Evolutionary conservation across 495 filamentous ascomycete species (phyloP).

Genomic region (Pseudevernia furfuracea): DNA sequence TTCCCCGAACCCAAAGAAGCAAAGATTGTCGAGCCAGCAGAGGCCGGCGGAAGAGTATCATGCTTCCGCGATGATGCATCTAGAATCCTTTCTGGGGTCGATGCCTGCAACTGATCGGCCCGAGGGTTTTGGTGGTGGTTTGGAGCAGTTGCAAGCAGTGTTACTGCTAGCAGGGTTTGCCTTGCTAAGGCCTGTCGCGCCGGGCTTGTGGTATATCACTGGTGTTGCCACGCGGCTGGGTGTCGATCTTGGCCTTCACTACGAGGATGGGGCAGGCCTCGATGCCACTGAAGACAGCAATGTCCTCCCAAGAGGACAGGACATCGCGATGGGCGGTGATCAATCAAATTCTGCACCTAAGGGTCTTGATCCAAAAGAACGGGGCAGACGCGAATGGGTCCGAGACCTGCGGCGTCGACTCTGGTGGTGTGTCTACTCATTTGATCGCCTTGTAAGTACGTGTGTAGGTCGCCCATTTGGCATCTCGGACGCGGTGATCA

Average conservation of each 20-base stretch:
- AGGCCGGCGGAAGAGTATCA: constrained; percentile 93
- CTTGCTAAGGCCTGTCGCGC: constrained; percentile 79
- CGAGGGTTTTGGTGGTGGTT: constrained; percentile 61
- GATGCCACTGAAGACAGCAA: constrained; percentile 32
- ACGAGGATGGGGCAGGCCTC: constrained; percentile 76
- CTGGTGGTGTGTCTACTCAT: constrained; percentile 96
- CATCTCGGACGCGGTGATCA: constrained; percentile 88
- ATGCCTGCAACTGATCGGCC: constrained; percentile 47
- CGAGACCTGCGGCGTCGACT: constrained; percentile 79
- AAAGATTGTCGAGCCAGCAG: constrained; percentile 52
- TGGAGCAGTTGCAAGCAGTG: constrained; percentile 91
- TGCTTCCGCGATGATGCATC: constrained; percentile 82
- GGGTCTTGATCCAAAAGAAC: constrained; percentile 48
- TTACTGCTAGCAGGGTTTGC: constrained; percentile 87
- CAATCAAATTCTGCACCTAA: constrained; percentile 4
- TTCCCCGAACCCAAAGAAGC: constrained; percentile 43
- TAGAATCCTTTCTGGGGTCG: constrained; percentile 76
- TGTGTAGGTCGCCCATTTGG: constrained; percentile 92
- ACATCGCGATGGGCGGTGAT: constrained; percentile 23
- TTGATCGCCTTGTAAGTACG: constrained; percentile 83
- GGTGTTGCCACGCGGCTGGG: constrained; percentile 85
- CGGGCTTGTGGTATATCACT: constrained; percentile 94
- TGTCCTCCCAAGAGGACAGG: constrained; percentile 16
- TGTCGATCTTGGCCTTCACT: constrained; percentile 87
- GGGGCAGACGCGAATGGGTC: constrained; percentile 74